phyloP scores from a whole-genome alignment of 2,329 filamentous ascomycete species.

The Epichloe typhina region DNA sequence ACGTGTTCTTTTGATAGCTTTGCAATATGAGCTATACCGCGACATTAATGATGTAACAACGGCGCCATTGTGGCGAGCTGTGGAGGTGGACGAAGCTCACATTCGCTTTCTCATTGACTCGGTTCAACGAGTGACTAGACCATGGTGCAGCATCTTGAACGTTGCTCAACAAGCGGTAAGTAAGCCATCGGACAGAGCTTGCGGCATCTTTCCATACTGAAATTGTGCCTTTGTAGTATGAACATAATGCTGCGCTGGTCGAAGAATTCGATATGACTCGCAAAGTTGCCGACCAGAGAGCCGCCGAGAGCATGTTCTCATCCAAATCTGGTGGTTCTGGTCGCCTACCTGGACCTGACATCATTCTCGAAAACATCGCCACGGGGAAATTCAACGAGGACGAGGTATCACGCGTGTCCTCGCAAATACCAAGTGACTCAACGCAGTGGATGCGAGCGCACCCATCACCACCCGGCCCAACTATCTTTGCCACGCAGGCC shows the following conservation, averaged over 20 bases:
- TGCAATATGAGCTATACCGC: conserved; percentile 22
- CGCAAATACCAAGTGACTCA: neutral
- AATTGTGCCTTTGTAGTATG: conserved; percentile 11
- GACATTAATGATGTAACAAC: conserved; percentile 23
- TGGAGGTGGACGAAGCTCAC: conserved; percentile 18
- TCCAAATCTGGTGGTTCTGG: conserved; percentile 7
- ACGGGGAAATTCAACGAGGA: conserved; percentile 11
- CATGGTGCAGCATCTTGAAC: conserved; percentile 18
- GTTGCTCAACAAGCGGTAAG: conserved; percentile 17
- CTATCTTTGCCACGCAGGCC: conserved; percentile 1
- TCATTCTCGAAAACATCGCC: conserved; percentile 15
- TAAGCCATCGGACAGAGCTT: neutral
- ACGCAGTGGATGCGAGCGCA: neutral
- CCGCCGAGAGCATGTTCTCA: conserved; percentile 4
- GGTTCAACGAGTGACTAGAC: conserved; percentile 21
- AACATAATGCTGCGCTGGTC: conserved; percentile 16
- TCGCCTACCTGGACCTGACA: conserved; percentile 13
- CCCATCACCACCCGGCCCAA: neutral
- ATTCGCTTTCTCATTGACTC: conserved; percentile 20
- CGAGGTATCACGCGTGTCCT: conserved; percentile 4
- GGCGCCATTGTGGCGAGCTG: conserved; percentile 22
- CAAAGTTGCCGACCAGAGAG: conserved; percentile 14
- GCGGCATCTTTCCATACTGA: neutral
- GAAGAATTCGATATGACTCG: conserved; percentile 20
- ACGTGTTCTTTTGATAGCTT: conserved; percentile 21